Conservation (phyloP, 257 asterid genomes). For the Handroanthus guayacan region DNA sequence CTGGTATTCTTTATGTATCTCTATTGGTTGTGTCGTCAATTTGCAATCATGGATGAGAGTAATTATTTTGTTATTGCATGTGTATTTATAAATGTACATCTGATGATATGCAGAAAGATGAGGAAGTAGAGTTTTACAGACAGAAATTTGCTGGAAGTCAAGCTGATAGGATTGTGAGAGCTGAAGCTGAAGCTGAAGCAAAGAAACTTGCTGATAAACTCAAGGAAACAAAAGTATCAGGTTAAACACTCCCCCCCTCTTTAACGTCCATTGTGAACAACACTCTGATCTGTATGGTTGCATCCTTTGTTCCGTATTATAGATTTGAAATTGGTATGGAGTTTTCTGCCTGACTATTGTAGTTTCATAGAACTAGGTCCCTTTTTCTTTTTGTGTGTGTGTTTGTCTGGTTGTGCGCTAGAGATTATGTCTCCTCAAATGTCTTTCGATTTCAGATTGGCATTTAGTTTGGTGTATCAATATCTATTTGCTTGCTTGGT, state of each 20-base stretch:
- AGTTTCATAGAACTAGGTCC: too few relatives aligned
- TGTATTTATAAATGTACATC: slow-evolving; percentile 33
- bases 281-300: too few relatives aligned
- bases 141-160: slow-evolving; percentile 92
- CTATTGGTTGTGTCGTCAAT: slow-evolving; percentile 25
- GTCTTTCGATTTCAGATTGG: too few relatives aligned
- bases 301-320: too few relatives aligned
- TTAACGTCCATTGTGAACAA: too few relatives aligned
- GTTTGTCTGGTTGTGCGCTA: too few relatives aligned
- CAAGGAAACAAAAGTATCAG: slow-evolving; percentile 74
- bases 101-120: slow-evolving; percentile 72
- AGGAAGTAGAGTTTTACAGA: slow-evolving; percentile 67
- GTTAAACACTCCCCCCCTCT: slow-evolving; percentile 37
- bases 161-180: slow-evolving; percentile 80
- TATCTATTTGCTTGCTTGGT: too few relatives aligned
- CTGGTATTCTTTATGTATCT: slow-evolving; percentile 58
- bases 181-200: slow-evolving; percentile 82
- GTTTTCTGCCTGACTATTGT: too few relatives aligned
- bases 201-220: slow-evolving; percentile 66
- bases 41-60: slow-evolving; percentile 1
- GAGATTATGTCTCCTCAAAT: too few relatives aligned
- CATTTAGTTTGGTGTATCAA: too few relatives aligned
- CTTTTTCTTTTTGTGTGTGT: too few relatives aligned
- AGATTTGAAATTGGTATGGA: too few relatives aligned
- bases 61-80: slow-evolving; percentile 28